Evolutionary conservation across 2,329 filamentous ascomycete species (phyloP), one percentile per base, ranked within the genome.

Genomic region (Fusarium sp.): DNA sequence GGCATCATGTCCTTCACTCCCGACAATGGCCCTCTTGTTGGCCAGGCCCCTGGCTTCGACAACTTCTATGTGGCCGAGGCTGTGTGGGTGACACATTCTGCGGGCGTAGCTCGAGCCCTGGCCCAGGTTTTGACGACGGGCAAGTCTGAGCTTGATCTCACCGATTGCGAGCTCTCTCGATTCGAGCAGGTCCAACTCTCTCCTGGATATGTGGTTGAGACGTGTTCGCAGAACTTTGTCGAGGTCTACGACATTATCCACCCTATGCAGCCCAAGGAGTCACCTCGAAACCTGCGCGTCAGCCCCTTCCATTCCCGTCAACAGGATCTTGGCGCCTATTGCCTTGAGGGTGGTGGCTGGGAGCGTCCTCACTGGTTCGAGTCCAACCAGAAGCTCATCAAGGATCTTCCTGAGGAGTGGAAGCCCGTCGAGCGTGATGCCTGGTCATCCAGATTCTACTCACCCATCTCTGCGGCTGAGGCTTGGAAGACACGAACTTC

Each of bases 1-100:
- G 90, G 90, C 4, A 86, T 92, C 74, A 90, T 92, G 80, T 92
- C 90, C 0, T 92, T 92, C 76, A 92, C 90, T 0, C 90, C 90
- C 0, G 90, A 92, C 62, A 90, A 90, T 1, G 89, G 89, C 0
- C 88, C 90, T 0, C 83, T 92, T 0, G 83, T 92, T 2, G 90
- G 90, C 4, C 85, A 88, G 74, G 84, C 89, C 0, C 89, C 90
- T 8, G 86, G 85, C 16, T 80, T 92, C 0, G 88, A 91, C 54
- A 89, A 89, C 14, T 92, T 92, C 80, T 91, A 86, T 73, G 89
- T 92, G 1, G 90, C 90, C 0, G 90, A 92, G 74, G 90, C 90
- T 6, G 89, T 92, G 0, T 92, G 90, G 90, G 90, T 92, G 1
- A 92, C 90, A 20, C 90, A 92, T 72, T 91, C 90, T 0, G 90